Conservation (phyloP, 768 basidiomycete species). For the Boletus rufocinnamomeus region DNA sequence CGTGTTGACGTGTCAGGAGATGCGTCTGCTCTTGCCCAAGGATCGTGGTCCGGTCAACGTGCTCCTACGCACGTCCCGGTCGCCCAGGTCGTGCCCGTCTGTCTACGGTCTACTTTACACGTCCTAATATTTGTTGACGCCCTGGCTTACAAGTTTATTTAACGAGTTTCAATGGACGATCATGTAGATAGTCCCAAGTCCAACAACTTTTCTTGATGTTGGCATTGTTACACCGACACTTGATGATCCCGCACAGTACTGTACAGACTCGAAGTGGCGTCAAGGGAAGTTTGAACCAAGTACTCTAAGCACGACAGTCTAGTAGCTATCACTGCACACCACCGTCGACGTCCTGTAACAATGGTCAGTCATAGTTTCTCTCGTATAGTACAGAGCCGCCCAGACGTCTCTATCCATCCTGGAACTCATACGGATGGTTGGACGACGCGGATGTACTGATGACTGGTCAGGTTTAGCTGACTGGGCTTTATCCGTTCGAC, state of each 20-base stretch:
- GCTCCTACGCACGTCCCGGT: too few relatives aligned
- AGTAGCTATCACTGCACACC: too few relatives aligned
- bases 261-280: background rate
- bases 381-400: too few relatives aligned
- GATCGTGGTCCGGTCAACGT: background rate
- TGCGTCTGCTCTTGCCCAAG: background rate
- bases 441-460: conserved; percentile 16
- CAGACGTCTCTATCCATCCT: too few relatives aligned
- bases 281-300: background rate
- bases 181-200: conserved; percentile 9
- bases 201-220: background rate
- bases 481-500: background rate
- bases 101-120: background rate
- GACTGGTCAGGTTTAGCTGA: conserved; percentile 20
- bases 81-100: too few relatives aligned
- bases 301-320: too few relatives aligned
- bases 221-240: background rate
- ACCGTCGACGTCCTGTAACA: too few relatives aligned
- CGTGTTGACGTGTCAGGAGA: conserved; percentile 6
- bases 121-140: background rate
- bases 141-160: background rate
- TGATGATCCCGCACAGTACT: background rate
- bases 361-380: too few relatives aligned
- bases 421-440: conserved; percentile 30
- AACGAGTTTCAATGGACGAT: conserved; percentile 18